These are phyloP conservation scores for Holtermannia corniformis DNA, from an alignment of 768 basidiomycete genomes.

Conservation along the genomic window DNA sequence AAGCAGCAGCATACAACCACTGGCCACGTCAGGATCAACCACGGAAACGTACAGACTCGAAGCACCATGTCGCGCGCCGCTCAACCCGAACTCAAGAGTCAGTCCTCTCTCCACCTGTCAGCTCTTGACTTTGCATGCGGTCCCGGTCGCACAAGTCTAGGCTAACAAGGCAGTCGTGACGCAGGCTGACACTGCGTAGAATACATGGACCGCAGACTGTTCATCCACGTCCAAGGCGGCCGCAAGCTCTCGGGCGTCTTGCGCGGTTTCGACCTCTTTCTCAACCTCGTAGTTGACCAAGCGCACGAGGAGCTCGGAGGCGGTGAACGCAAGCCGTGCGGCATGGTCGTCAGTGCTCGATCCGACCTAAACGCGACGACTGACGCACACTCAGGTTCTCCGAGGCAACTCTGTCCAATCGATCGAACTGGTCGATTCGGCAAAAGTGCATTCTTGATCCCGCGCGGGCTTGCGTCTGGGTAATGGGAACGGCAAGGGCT, in stretches of 20 bases:
- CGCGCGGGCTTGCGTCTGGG: neutral
- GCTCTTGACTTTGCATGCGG: conserved; percentile 4
- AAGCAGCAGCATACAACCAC: no score
- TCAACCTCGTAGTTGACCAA: conserved; percentile 96
- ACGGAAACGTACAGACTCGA: no score
- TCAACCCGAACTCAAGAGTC: conserved; percentile 97
- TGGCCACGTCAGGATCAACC: no score
- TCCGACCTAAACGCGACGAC: neutral
- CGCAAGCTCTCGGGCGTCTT: conserved; percentile 91
- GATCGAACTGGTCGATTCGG: conserved; percentile 55
- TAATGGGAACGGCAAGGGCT: neutral
- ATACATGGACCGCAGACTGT: conserved; percentile 99
- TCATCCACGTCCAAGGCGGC: conserved; percentile 78
- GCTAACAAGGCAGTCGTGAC: neutral
- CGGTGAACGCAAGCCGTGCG: conserved; percentile 80
- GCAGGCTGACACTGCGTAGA: conserved; percentile 36
- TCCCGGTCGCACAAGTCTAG: neutral
- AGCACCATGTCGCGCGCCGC: conserved; percentile 53
- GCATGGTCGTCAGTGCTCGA: conserved; percentile 68
- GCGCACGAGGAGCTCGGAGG: conserved; percentile 82
- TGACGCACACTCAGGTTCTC: conserved; percentile 62
- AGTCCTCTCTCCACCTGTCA: conserved; percentile 8
- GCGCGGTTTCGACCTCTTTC: conserved; percentile 95
- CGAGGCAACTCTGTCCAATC: conserved; percentile 94
- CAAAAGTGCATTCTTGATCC: conserved; percentile 20